These are phyloP conservation scores for Hortaea sp. DNA, from an alignment of 2,329 filamentous ascomycete genomes.

Conservation along the genomic window DNA sequence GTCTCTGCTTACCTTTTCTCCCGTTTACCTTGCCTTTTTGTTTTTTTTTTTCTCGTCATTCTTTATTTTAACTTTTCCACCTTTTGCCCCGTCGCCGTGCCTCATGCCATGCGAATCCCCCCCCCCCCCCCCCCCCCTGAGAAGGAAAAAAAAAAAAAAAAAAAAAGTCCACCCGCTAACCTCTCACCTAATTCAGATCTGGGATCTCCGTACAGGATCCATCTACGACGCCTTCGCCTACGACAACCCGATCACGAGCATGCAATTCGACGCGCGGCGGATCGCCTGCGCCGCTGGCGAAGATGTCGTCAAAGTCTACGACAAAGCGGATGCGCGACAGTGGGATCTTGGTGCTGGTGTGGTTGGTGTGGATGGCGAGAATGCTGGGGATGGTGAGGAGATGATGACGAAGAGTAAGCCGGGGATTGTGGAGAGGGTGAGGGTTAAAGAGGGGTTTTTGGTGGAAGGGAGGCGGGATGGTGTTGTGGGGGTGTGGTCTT, in stretches of 20 bases:
- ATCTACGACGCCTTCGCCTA: slow-evolving; percentile 96
- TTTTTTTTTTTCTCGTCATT: neutral
- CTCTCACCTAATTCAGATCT: slow-evolving; percentile 55
- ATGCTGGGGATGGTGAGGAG: slow-evolving; percentile 95
- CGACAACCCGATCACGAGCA: slow-evolving; percentile 79
- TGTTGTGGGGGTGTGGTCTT: slow-evolving; percentile 83
- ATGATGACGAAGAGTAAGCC: slow-evolving; percentile 78
- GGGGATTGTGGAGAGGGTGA: slow-evolving; percentile 63
- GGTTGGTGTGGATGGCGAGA: slow-evolving; percentile 66
- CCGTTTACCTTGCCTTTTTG: neutral
- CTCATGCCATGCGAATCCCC: neutral
- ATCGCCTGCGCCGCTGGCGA: slow-evolving; percentile 88
- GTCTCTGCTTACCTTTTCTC: slow-evolving; percentile 6
- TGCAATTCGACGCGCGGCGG: slow-evolving; percentile 90
- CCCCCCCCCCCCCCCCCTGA: neutral
- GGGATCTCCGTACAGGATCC: slow-evolving; percentile 92
- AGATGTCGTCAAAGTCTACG: slow-evolving; percentile 93
- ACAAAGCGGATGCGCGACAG: slow-evolving; percentile 89
- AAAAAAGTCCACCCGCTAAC: neutral
- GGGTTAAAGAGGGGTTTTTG: slow-evolving; percentile 88
- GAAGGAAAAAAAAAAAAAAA: neutral
- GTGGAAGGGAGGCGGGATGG: slow-evolving; percentile 84
- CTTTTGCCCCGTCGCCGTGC: neutral
- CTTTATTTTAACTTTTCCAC: neutral
- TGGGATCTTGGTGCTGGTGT: slow-evolving; percentile 92